These are phyloP conservation scores for Pseudopithomyces chartarum DNA, from an alignment of 2,329 filamentous ascomycete genomes.

Conservation along the genomic window DNA sequence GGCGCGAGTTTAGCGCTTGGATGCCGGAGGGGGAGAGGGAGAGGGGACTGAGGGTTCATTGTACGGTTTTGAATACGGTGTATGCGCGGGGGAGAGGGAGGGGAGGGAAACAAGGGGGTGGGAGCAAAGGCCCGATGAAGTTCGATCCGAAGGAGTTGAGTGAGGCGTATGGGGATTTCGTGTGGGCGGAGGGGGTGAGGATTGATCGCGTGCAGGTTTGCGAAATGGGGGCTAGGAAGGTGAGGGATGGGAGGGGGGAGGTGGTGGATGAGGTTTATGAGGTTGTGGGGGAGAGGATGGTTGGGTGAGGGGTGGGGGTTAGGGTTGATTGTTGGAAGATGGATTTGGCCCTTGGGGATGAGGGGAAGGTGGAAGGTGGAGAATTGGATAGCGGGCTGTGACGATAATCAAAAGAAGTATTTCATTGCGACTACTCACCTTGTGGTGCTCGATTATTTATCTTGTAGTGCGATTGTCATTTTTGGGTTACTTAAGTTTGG, in stretches of 20 bases:
- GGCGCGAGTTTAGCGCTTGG: slow-evolving; percentile 61
- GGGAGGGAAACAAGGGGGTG: slow-evolving; percentile 27
- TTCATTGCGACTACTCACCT: no score
- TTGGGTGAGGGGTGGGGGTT: no score
- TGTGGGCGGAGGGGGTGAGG: slow-evolving; percentile 72
- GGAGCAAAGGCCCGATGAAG: slow-evolving; percentile 32
- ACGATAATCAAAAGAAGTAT: no score
- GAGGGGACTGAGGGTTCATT: slow-evolving; percentile 75
- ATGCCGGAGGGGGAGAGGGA: slow-evolving; percentile 63
- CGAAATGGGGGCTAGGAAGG: slow-evolving; percentile 81
- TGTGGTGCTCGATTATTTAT: no score
- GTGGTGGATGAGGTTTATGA: slow-evolving; percentile 59
- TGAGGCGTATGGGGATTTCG: slow-evolving; percentile 65
- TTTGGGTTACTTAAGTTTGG: no score
- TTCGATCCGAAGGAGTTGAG: slow-evolving; percentile 50
- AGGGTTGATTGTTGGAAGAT: no score
- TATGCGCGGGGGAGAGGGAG: slow-evolving; percentile 62
- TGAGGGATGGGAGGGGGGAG: slow-evolving; percentile 55
- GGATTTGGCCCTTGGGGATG: neutral
- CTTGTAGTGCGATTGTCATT: no score
- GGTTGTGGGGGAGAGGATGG: slow-evolving; percentile 48
- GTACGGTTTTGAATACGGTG: slow-evolving; percentile 84
- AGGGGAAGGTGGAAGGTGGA: no score
- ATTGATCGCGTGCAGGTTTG: slow-evolving; percentile 79
- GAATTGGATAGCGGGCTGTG: no score